These are phyloP conservation scores for Aspergillus proliferans DNA, from an alignment of 2,329 filamentous ascomycete genomes.

Conservation along the genomic window DNA sequence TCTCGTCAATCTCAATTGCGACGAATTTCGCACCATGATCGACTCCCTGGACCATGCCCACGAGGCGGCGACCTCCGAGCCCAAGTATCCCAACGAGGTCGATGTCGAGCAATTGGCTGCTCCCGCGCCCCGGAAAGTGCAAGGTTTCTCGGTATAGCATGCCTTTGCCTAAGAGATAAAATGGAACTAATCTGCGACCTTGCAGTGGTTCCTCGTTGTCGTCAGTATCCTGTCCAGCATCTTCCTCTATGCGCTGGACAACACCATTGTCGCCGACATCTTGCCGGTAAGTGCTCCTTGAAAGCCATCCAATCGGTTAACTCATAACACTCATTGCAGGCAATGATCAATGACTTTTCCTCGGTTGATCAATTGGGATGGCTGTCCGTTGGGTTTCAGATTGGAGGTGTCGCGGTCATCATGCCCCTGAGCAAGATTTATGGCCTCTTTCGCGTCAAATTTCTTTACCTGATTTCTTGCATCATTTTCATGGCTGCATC, in stretches of 20 bases:
- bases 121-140: too few species aligned
- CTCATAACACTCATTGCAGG: not conserved
- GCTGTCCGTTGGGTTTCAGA: conserved; percentile 38
- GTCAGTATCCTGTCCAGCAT: conserved; percentile 33
- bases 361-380: conserved; percentile 38
- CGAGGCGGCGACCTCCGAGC: too few species aligned
- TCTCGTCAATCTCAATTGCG: too few species aligned
- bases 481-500: conserved; percentile 21
- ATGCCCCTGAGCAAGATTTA: conserved; percentile 32
- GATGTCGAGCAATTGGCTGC: too few species aligned
- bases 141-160: too few species aligned
- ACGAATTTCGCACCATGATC: too few species aligned
- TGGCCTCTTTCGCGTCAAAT: conserved; percentile 38
- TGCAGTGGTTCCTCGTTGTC: conserved; percentile 15
- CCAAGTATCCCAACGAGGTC: too few species aligned
- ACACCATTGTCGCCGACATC: conserved; percentile 47
- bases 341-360: conserved; percentile 35
- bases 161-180: too few species aligned
- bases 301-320: not conserved
- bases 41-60: too few species aligned
- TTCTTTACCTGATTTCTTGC: conserved; percentile 30
- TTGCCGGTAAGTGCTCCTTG: conserved; percentile 24
- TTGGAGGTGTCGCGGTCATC: conserved; percentile 37
- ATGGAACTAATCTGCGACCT: too few species aligned
- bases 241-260: conserved; percentile 33